phyloP scores from a whole-genome alignment of 768 basidiomycete species.

The Hypholoma fasciculare region DNA sequence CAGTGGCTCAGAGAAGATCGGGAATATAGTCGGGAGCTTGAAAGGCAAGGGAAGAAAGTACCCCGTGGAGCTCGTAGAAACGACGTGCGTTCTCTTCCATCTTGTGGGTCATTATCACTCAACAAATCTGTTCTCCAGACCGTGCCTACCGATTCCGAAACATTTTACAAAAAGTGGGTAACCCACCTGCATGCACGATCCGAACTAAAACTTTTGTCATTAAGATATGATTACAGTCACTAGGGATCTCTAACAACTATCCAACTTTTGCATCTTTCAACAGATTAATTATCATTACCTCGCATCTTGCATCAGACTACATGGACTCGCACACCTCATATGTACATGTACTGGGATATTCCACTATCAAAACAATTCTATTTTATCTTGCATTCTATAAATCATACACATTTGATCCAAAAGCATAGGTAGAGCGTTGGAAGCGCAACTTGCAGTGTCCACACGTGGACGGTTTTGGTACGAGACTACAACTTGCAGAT shows the following conservation, averaged over 20 bases:
- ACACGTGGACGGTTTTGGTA: too few species aligned
- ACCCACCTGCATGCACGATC: constrained; percentile 16
- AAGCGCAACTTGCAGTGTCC: too few species aligned
- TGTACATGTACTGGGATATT: background rate
- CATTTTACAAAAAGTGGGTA: constrained; percentile 81
- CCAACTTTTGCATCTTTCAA: background rate
- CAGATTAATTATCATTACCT: background rate
- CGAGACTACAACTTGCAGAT: too few species aligned
- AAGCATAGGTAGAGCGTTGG: too few species aligned
- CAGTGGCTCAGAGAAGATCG: constrained; percentile 89
- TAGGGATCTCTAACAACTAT: background rate
- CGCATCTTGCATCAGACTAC: background rate
- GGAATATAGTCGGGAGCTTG: constrained; percentile 57
- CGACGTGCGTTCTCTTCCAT: constrained; percentile 38
- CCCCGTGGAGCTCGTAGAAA: constrained; percentile 58
- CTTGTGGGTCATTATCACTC: background rate
- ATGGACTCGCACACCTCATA: background rate
- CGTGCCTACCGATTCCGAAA: constrained; percentile 75
- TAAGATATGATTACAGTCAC: constrained; percentile 4
- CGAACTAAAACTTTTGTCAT: background rate
- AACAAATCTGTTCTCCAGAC: constrained; percentile 30
- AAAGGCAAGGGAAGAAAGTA: constrained; percentile 53
- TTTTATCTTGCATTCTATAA: background rate
- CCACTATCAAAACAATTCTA: background rate
- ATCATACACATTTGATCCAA: too few species aligned